These are phyloP conservation scores for Leishmania amazonensis DNA, from an alignment of 208 protist species.

Conservation along the genomic window DNA sequence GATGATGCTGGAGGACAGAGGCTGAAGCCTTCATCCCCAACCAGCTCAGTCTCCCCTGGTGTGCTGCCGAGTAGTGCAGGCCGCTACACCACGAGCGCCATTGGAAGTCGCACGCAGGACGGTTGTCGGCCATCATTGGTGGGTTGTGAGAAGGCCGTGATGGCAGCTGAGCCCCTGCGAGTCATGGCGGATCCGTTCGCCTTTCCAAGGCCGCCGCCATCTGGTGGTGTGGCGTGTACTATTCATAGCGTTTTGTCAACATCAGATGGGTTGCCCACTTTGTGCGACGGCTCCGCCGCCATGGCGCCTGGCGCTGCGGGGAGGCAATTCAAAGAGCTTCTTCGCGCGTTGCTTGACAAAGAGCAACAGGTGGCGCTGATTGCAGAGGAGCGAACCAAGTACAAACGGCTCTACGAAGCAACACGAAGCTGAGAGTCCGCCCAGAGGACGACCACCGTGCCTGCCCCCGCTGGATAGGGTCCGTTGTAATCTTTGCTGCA, in stretches of 20 bases:
- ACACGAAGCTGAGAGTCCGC: background rate
- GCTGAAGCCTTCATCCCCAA: background rate
- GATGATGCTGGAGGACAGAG: background rate
- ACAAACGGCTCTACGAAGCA: conserved; percentile 22
- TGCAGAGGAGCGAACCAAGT: conserved; percentile 38
- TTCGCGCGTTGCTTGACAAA: conserved; percentile 74
- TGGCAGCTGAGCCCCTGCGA: background rate
- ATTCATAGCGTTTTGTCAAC: background rate
- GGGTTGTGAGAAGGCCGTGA: background rate
- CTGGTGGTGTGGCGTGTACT: background rate
- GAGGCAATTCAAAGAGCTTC: conserved; percentile 51
- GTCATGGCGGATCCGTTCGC: background rate
- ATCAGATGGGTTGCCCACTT: background rate
- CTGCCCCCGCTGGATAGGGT: background rate
- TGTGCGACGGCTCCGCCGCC: no score
- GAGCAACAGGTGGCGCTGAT: conserved; percentile 67
- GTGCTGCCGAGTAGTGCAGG: background rate
- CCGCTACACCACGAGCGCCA: background rate
- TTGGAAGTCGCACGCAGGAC: background rate
- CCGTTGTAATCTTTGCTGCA: conserved; percentile 1
- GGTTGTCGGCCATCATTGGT: background rate
- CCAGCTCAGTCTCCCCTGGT: background rate
- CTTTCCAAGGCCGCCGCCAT: conserved; percentile 4
- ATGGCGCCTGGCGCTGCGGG: conserved; percentile 7
- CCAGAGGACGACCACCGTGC: background rate